Evolutionary conservation across 306 rosid species (phyloP), one percentile per base, ranked within the genome.

Genomic region (Crotalaria pallida): DNA sequence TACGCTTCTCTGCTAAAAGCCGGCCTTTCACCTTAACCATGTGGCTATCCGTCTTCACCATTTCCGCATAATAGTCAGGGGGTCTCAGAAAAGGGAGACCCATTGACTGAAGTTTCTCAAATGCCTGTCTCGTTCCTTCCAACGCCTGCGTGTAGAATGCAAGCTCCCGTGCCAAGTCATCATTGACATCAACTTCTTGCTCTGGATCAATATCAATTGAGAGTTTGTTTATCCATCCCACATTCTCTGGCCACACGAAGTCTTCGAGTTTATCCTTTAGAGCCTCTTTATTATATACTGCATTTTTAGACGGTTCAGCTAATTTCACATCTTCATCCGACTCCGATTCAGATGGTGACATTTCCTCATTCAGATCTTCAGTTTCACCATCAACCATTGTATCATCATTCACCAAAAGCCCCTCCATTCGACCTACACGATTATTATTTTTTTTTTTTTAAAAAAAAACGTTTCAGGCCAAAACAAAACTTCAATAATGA

Each of bases 191-290:
- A 77, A 90, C 96, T 58, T 81, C 80, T 63, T 85, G 86, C 80
- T 82, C 96, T 77, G 86, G 98, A 58, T 88, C 86, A 58, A 90
- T 51, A 58, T 90, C 96, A 60, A 86, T 10, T 3, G 98, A 65
- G 34, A 92, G 93, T 70, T 76, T 92, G 71, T 92, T 92, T 24
- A 79, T 82, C 96, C 96, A 92, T 8, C 51, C 96, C 1, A 69
- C 84, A 27, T 86, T 80, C 67, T 88, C 93, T 1, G 98, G 96
- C 91, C 92, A 92, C 68, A 87, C 82, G 49, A 88, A 83, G 79
- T 92, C 98, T n/a, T 86, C 96, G 62, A 89, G 96, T 77, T 89
- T 92, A 58, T 92, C 98, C 4, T 86, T 75, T 50, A 92, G 65
- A 40, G 87, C 98, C 9, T 92, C 91, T 15, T 78, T 80, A 78